Percentiles rank a stretch among this genome's conserved stretches.
These are phyloP conservation scores for Astrephomene gubernaculifera DNA, from an alignment of 139 green algal species.

Conservation along the genomic window DNA sequence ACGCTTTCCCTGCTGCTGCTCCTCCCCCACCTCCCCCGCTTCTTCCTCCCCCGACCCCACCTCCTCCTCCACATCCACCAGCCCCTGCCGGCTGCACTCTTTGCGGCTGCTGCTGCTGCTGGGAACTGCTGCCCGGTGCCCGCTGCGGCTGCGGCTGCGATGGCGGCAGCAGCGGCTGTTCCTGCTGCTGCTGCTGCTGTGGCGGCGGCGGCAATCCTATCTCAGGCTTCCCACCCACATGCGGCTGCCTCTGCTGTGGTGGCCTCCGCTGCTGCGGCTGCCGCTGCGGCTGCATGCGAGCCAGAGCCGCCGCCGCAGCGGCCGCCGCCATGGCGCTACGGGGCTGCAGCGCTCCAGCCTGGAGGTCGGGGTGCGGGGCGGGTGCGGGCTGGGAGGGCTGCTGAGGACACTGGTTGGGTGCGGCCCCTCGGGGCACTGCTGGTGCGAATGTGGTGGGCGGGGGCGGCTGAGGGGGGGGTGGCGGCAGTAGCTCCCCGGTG, in stretches of 20 bases:
- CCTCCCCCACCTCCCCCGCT: background rate
- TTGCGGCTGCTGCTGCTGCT: background rate
- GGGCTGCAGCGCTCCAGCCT: background rate
- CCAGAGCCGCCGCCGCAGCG: background rate
- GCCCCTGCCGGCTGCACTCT: background rate
- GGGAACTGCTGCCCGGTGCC: background rate
- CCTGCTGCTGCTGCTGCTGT: background rate
- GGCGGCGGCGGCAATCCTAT: background rate
- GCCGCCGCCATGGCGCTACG: background rate
- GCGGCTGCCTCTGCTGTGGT: background rate
- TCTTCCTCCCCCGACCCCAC: background rate
- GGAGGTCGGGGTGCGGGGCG: background rate
- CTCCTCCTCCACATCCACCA: background rate
- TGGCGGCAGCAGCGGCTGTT: background rate
- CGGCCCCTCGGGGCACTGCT: background rate
- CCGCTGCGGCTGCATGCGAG: background rate
- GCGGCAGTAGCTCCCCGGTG: background rate
- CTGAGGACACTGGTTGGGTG: too few relatives aligned
- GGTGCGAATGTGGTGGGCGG: background rate
- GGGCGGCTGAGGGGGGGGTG: background rate
- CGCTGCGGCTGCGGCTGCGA: background rate
- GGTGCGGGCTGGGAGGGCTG: too few relatives aligned
- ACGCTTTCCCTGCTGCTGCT: too few relatives aligned
- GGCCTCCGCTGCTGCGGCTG: background rate
- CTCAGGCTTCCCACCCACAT: too few relatives aligned